Base-by-base conservation (phyloP, 139 green algal species). In the Chlorella sp. region DNA sequence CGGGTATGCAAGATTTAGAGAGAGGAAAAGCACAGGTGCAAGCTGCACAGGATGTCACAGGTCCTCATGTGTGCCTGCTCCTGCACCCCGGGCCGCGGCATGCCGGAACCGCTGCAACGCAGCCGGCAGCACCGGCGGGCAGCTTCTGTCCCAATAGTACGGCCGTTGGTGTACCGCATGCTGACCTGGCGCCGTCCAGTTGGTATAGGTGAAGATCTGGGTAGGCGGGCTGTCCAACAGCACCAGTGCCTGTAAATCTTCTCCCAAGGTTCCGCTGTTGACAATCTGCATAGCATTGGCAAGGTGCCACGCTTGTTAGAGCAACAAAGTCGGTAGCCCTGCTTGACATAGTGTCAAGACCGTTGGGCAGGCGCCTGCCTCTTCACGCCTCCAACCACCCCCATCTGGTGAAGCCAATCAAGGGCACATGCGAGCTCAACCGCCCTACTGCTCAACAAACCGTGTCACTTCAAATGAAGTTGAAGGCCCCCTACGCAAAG, bases 191-290 rank as follows among this genome's bases (percentile, higher is more conserved):
- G 2, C 42, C 12, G 40, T 68, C 79, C 79, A 85, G 42, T 69
- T 85, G 26, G 79, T 24, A 66, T 69, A 85, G 7, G 79, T 85
- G 42, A 28, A 16, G 26, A 85, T 85, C 24, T n/a, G 42, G 42
- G 69, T 68, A 26, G 79, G 79, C 11, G 79, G 79, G 42, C 42
- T 69, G 79, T 85, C 42, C 68, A 85, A 85, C 28, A 85, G 42
- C 5, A 85, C 79, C 40, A 85, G 42, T 19, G 79, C 79, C 21
- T 85, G 79, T 42, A 85, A 26, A 24, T 85, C 79, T 28, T 66
- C 40, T 11, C 79, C 66, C 19, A 24, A 1, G n/a, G 11, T 39
- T 2, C 73, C 73, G 3, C 21, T 85, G 79, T 85, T 85, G 28
- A 85, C 42, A 22, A 85, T 37, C 79, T 85, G 42, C 32, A 22